Evolutionary conservation across 2,329 filamentous ascomycete genomes (phyloP).

Genomic region (Xylariaceae sp.): DNA sequence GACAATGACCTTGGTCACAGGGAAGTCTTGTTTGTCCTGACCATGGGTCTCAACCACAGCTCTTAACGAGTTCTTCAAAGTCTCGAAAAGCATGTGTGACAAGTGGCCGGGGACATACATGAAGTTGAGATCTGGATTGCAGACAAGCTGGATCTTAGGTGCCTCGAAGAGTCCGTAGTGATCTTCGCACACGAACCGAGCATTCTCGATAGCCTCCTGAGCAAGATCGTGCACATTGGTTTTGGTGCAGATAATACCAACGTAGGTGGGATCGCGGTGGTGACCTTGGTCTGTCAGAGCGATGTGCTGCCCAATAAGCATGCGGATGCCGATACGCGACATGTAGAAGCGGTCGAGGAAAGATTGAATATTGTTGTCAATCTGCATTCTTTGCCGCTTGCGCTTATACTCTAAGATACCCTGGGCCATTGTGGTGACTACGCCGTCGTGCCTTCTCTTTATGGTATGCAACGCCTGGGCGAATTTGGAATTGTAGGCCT

Average conservation of each 20-base stretch:
- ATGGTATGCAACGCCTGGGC: constrained; percentile 86
- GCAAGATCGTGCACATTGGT: constrained; percentile 94
- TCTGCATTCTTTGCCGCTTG: constrained; percentile 93
- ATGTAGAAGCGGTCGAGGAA: constrained; percentile 99
- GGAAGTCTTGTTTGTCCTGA: constrained; percentile 92
- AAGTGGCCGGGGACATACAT: constrained; percentile 99
- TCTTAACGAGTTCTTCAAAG: constrained; percentile 94
- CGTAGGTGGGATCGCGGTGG: constrained; percentile 85
- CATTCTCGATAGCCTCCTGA: constrained; percentile 96
- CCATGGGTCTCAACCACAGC: constrained; percentile 95
- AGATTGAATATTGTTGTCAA: constrained; percentile 93
- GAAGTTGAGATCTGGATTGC: constrained; percentile 89
- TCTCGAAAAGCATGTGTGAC: constrained; percentile 99
- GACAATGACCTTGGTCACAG: constrained; percentile 94
- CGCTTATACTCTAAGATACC: constrained; percentile 98
- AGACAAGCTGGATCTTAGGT: constrained; percentile 93
- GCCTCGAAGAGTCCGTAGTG: constrained; percentile 97
- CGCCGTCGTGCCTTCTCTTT: constrained; percentile 92
- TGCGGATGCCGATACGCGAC: constrained; percentile 97
- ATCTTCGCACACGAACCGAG: constrained; percentile 97
- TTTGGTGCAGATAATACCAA: constrained; percentile 98
- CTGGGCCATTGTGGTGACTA: constrained; percentile 96
- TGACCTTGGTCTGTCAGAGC: constrained; percentile 91
- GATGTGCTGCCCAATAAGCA: constrained; percentile 98
- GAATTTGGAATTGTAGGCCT: constrained; percentile 91